phyloP scores from a whole-genome alignment of 768 basidiomycete genomes.

The Boletus reticulatus region DNA sequence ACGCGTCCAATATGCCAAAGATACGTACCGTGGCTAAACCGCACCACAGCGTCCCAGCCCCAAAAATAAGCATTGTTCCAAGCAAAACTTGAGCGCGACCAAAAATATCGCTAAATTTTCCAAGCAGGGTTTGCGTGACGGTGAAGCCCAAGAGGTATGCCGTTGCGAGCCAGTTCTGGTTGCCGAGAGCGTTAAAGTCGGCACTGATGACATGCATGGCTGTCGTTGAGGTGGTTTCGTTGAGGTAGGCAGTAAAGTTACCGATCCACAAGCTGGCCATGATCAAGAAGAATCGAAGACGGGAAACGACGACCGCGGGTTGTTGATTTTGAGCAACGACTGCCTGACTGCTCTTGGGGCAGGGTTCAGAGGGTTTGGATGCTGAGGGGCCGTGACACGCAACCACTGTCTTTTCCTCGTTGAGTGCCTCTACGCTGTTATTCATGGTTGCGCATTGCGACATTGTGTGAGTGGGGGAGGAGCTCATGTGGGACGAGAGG shows the following conservation, averaged over 20 bases:
- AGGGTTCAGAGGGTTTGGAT: background rate
- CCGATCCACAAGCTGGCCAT: constrained; percentile 35
- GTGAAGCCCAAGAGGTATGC: constrained; percentile 36
- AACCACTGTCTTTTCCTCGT: constrained; percentile 22
- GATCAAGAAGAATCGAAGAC: constrained; percentile 32
- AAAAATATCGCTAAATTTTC: constrained; percentile 35
- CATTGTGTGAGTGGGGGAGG: constrained; percentile 28
- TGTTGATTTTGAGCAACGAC: constrained; percentile 7
- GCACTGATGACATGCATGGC: constrained; percentile 36
- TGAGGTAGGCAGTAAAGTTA: constrained; percentile 36
- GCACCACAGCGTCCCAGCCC: constrained; percentile 33
- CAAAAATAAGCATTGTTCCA: constrained; percentile 35
- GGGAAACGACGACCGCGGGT: constrained; percentile 29
- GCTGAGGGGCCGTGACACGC: background rate
- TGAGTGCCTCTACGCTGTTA: constrained; percentile 27
- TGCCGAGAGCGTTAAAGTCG: constrained; percentile 28
- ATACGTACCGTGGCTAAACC: constrained; percentile 29
- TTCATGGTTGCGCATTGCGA: constrained; percentile 32
- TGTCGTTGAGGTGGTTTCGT: constrained; percentile 34
- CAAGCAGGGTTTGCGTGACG: constrained; percentile 35
- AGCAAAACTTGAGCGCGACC: constrained; percentile 35
- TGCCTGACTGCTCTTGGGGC: background rate
- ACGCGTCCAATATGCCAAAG: background rate
- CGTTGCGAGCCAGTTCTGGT: constrained; percentile 36
- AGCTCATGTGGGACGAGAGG: constrained; percentile 21